Evolutionary conservation across 2,329 filamentous ascomycete species (phyloP), one percentile per base, ranked within the genome.

Genomic region (Pleomassaria siparia): DNA sequence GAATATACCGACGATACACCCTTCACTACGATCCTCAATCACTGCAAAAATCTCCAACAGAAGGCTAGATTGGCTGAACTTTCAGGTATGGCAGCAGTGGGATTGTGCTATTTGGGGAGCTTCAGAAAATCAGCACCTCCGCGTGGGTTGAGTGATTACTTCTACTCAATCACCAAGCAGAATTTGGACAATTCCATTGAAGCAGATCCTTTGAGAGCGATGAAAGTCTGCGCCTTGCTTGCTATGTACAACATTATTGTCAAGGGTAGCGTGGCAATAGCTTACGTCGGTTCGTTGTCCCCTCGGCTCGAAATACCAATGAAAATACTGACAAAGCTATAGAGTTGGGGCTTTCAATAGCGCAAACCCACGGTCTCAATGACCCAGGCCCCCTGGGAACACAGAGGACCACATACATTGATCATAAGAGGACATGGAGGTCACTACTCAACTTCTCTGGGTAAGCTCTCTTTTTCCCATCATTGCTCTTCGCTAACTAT

Each of bases 161-260:
- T 59, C 39, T 60, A 61, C 35, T 45, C 44, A 2, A 46, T 55
- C 10, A 44, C 42, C 2, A 60, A 55, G 25, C 48, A 53, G 9
- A 46, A 53, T 4, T 37, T 61, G 9, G 55, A 61, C 36, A 47
- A 42, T 32, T 49, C 53, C 13, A 55, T 61, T 15, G 40, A 50
- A 22, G 13, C 44, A 7, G 48, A 56, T 30, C 56, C 58, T 12
- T 36, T 59, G 11, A 48, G 55, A 15, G 56, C 53, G 1, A 58
- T 61, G 51, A 61, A 58, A 26, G 29, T 58, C 2, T 59, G 56
- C 18, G 48, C 51, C 1, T 41, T 61, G 9, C 29, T 61, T n/a
- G 50, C 47, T 10, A 51, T 60, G 44, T 61, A 61, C 39, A 61
- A 60, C 21, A 52, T 61, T 18, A 42, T 54, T 11, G 40, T 54